These are phyloP conservation scores for Schizophyllum commune DNA, from an alignment of 1,284 basidiomycete species.

Conservation along the genomic window DNA sequence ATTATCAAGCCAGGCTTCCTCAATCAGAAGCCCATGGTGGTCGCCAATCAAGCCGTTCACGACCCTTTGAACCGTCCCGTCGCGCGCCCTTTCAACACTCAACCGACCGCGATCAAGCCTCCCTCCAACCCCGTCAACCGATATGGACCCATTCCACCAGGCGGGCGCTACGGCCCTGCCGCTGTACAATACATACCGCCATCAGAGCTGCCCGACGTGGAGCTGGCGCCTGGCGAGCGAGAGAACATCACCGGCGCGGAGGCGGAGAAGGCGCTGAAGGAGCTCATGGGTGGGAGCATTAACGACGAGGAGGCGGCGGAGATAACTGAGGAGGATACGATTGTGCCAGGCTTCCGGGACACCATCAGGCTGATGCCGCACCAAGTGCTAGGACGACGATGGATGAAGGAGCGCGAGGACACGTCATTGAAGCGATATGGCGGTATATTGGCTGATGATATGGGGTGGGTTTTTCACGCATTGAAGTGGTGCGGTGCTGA, in stretches of 20 bases:
- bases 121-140: not conserved
- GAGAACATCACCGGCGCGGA: conserved; percentile 29
- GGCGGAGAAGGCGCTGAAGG: conserved; percentile 58
- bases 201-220: not conserved
- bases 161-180: no score
- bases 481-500: conserved; percentile 5
- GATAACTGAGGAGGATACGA: conserved; percentile 55
- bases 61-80: not conserved
- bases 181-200: not conserved
- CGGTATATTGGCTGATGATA: conserved; percentile 90
- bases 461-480: conserved; percentile 48
- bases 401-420: conserved; percentile 84
- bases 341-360: conserved; percentile 67
- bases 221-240: not conserved
- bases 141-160: not conserved
- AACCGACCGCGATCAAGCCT: not conserved
- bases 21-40: not conserved
- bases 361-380: conserved; percentile 75
- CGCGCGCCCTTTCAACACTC: not conserved
- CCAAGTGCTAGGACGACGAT: conserved; percentile 64
- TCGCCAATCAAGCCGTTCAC: not conserved
- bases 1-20: not conserved
- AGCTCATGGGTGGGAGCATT: conserved; percentile 48
- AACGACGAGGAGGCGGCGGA: conserved; percentile 48
- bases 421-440: conserved; percentile 63